Conservation (phyloP, 140 eudicot species). For the Oenanthe javanica region DNA sequence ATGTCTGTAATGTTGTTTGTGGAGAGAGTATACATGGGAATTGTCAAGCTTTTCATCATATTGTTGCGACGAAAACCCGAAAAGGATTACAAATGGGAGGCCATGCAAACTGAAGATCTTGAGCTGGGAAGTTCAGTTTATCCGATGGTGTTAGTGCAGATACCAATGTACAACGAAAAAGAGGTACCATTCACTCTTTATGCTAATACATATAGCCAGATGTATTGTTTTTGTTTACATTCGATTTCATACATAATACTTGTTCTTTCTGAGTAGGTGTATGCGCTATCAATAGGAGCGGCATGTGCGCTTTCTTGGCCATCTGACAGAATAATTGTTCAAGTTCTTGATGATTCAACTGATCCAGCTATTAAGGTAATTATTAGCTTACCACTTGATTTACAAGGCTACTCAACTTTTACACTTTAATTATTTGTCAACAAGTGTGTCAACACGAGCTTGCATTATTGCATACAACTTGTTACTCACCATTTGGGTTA, state of each 20-base stretch:
- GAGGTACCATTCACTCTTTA: conserved; percentile 36
- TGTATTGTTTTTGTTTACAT: too few relatives aligned
- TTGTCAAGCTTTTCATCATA: conserved; percentile 46
- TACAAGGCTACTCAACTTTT: too few relatives aligned
- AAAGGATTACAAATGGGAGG: conserved; percentile 69
- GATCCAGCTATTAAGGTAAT: conserved; percentile 45
- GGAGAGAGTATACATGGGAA: conserved; percentile 79
- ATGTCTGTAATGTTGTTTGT: conserved; percentile 81
- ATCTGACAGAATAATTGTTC: conserved; percentile 72
- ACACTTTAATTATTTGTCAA: too few relatives aligned
- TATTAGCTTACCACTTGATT: too few relatives aligned
- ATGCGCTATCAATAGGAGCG: conserved; percentile 79
- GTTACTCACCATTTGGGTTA: too few relatives aligned
- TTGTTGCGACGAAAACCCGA: conserved; percentile 57
- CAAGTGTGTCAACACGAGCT: too few relatives aligned
- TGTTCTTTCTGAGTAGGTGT: conserved; percentile 14
- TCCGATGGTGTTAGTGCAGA: conserved; percentile 88
- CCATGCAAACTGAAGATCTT: conserved; percentile 64
- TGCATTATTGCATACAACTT: too few relatives aligned
- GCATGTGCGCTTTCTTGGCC: conserved; percentile 98
- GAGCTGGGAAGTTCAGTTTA: conserved; percentile 61
- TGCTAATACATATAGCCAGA: too few relatives aligned
- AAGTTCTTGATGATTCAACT: conserved; percentile 89
- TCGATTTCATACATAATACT: too few relatives aligned
- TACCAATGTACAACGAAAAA: conserved; percentile 88